Evolutionary conservation across 495 filamentous ascomycete species (phyloP), one percentile per base, ranked within the genome.

Genomic region (Amniculicola lignicola): DNA sequence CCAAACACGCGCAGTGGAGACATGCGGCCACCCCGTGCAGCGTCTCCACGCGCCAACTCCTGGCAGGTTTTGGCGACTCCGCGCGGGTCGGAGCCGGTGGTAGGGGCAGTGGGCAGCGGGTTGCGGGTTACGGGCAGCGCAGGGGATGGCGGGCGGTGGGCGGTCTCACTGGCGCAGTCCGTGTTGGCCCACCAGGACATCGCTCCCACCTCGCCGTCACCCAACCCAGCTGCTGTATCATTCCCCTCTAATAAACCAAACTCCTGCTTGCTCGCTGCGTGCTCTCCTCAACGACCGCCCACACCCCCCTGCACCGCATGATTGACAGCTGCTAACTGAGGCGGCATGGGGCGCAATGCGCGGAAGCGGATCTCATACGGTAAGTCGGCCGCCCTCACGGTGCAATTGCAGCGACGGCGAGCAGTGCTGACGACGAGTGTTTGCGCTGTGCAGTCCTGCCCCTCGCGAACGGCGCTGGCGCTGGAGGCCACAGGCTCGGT

Each of bases 401-500:
- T 18, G 7, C 42, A 3, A 18, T 0, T 18, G 16, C 39, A 18
- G 21, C 38, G 28, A 31, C 12, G 14, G 27, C 16, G 9, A 15
- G 16, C 9, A 24, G 28, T n/a, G 24, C 38, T 28, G 21, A 54
- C 37, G n/a, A 28, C 21, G 19, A 7, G 27, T 38, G 23, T 15
- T 3, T 44, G 37, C 38, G 38, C 39, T 27, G 54, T 44, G 24
- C 66, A 98, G 93, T 98, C 72, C 82, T 98, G 60, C 93, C 95
- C 67, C 87, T 93, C 43, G 89, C 90, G 55, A 89, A 95, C 74
- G 89, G 90, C 36, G 83, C 88, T 73, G 89, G 90, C 36, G 83
- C 88, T 15, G 88, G 87, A 49, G 92, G 92, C 49, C 93, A 98
- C 74, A 82, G 91, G 64, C 78, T 97, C 45, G 93, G 93, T 49